Percentiles rank a stretch among this genome's conserved stretches.
phyloP scores from a whole-genome alignment of 768 basidiomycete species.

The Gymnopilus dilepis region DNA sequence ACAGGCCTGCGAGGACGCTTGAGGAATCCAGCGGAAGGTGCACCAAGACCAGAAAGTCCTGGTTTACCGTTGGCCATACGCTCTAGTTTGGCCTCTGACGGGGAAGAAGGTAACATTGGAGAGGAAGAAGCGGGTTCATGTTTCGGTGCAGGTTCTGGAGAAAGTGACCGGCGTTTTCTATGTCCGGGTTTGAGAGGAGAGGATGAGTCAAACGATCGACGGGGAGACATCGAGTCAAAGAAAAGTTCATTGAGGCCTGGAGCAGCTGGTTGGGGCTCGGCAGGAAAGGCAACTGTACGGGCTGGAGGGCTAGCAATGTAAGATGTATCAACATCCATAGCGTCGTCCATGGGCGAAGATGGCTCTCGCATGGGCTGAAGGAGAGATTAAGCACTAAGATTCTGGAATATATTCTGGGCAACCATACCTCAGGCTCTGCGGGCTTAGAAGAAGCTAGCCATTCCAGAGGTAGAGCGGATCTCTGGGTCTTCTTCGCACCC shows the following conservation, averaged over 20 bases:
- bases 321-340: conserved; percentile 82
- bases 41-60: conserved; percentile 56
- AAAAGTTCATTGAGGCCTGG: conserved; percentile 68
- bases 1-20: conserved; percentile 71
- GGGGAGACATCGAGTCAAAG: conserved; percentile 59
- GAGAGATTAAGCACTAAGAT: too few relatives aligned
- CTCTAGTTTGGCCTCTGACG: conserved; percentile 53
- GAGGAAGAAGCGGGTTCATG: conserved; percentile 53
- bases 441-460: conserved; percentile 50
- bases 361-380: conserved; percentile 45
- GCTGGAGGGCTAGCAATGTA: conserved; percentile 38
- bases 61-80: conserved; percentile 56
- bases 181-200: conserved; percentile 46
- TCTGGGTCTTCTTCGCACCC: conserved; percentile 58
- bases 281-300: conserved; percentile 35
- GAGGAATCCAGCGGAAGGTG: conserved; percentile 54
- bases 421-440: conserved; percentile 34
- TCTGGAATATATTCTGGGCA: too few relatives aligned
- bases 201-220: conserved; percentile 51
- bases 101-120: conserved; percentile 54
- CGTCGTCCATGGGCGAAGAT: conserved; percentile 59
- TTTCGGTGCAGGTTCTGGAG: conserved; percentile 52
- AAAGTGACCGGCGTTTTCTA: conserved; percentile 65
- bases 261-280: conserved; percentile 52
- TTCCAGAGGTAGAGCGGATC: conserved; percentile 65